Evolutionary conservation across 345 rosid genomes (phyloP).

Genomic region (Salix suchowensis): DNA sequence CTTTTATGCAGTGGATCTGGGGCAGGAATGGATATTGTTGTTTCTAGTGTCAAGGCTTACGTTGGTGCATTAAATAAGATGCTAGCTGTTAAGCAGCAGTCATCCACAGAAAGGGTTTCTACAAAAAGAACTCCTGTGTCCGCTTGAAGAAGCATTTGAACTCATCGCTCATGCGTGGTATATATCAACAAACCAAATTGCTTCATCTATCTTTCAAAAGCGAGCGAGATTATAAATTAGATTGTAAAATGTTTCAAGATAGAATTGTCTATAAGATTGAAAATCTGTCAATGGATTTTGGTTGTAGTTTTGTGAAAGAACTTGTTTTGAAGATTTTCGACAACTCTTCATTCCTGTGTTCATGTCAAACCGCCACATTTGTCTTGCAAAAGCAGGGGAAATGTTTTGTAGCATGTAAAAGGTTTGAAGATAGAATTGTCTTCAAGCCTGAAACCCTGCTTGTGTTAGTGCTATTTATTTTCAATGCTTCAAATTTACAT

Average conservation of each 20-base stretch:
- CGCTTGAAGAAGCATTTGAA: conserved; percentile 28
- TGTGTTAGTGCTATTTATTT: not conserved
- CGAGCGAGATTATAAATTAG: not conserved
- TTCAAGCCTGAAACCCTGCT: not conserved
- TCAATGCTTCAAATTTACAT: not conserved
- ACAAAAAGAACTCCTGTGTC: conserved; percentile 28
- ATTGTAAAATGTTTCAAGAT: not conserved
- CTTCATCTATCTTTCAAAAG: not conserved
- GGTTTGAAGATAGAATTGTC: too few relatives aligned
- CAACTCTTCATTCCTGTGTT: too few relatives aligned
- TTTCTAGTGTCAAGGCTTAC: conserved; percentile 90
- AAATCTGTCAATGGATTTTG: too few relatives aligned
- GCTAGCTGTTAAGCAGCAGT: conserved; percentile 52
- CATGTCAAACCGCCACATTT: too few relatives aligned
- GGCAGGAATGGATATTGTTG: conserved; percentile 82
- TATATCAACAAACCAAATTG: too few relatives aligned
- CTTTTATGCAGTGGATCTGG: conserved; percentile 59
- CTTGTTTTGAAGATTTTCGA: too few relatives aligned
- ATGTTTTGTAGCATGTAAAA: too few relatives aligned
- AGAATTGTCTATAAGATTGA: not conserved
- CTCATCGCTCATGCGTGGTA: not conserved
- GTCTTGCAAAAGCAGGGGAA: too few relatives aligned
- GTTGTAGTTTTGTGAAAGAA: too few relatives aligned
- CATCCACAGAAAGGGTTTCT: conserved; percentile 20
- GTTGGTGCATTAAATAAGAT: conserved; percentile 82